Percentiles rank a stretch among this genome's conserved stretches.
Evolutionary conservation across 1,284 basidiomycete genomes (phyloP).

Genomic region (Earliella scabrosa): DNA sequence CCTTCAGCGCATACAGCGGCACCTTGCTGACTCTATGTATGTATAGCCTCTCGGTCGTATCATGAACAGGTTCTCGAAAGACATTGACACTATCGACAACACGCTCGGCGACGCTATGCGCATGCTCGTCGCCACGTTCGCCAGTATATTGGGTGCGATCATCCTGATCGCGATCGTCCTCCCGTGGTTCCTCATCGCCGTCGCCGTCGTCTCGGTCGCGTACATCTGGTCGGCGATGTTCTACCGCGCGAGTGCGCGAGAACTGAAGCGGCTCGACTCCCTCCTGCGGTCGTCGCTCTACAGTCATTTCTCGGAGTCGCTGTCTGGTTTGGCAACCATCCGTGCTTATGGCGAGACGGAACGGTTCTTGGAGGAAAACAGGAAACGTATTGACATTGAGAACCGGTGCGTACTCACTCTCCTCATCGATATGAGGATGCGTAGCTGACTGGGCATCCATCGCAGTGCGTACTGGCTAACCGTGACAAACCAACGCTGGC

Average conservation of each 20-base stretch:
- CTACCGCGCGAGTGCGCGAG: conserved; percentile 88
- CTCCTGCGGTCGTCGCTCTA: conserved; percentile 75
- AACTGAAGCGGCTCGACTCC: conserved; percentile 84
- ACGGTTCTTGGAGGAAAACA: conserved; percentile 77
- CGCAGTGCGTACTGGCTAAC: conserved; percentile 85
- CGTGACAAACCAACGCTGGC: conserved; percentile 86
- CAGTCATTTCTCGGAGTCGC: conserved; percentile 81
- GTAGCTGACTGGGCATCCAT: neutral
- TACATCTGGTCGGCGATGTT: conserved; percentile 76
- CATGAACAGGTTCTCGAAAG: conserved; percentile 84
- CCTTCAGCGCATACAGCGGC: too few relatives aligned
- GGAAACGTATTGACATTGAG: conserved; percentile 82
- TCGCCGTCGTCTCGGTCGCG: conserved; percentile 59
- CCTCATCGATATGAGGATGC: neutral
- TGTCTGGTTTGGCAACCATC: conserved; percentile 78
- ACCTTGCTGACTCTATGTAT: neutral
- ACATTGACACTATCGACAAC: conserved; percentile 91
- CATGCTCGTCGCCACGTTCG: conserved; percentile 71
- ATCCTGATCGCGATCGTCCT: conserved; percentile 80
- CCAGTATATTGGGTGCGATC: conserved; percentile 73
- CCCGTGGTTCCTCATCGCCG: conserved; percentile 85
- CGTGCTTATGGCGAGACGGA: conserved; percentile 71
- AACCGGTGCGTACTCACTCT: conserved; percentile 56
- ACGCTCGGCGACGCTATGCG: conserved; percentile 75
- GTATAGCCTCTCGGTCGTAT: conserved; percentile 83